Percentiles rank a stretch among this genome's conserved stretches.
Evolutionary conservation across 2,329 filamentous ascomycete species (phyloP).

Genomic region (Calonectria pseudoturangicola): DNA sequence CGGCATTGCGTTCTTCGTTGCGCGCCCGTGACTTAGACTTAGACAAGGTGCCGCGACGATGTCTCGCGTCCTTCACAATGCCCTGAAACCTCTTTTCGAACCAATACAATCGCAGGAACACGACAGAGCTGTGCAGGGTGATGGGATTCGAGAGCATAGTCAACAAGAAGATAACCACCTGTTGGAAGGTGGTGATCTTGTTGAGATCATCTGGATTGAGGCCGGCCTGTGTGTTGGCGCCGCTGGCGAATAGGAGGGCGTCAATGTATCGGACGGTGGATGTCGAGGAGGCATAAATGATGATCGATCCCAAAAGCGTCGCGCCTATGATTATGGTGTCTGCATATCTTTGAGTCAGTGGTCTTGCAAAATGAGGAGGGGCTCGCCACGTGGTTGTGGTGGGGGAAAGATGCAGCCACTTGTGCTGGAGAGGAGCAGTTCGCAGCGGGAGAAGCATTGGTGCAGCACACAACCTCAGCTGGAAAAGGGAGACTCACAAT

Average conservation of each 20-base stretch:
- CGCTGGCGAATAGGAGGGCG: conserved; percentile 90
- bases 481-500: conserved; percentile 75
- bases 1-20: conserved; percentile 68
- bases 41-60: conserved; percentile 78
- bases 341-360: conserved; percentile 59
- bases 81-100: conserved; percentile 97
- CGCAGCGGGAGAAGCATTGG: conserved; percentile 15
- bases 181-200: conserved; percentile 80
- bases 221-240: conserved; percentile 92
- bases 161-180: conserved; percentile 82
- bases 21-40: conserved; percentile 73
- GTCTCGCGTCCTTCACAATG: conserved; percentile 83
- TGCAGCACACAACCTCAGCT: not conserved
- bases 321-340: conserved; percentile 88
- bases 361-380: conserved; percentile 36
- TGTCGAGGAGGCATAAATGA: conserved; percentile 78
- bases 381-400: conserved; percentile 46
- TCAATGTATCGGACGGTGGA: conserved; percentile 86
- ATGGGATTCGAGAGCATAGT: conserved; percentile 88
- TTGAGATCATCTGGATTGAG: conserved; percentile 88
- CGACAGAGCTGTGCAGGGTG: conserved; percentile 88
- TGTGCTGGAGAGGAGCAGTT: conserved; percentile 25
- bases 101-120: conserved; percentile 96
- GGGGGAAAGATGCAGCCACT: conserved; percentile 34
- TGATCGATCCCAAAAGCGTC: conserved; percentile 83